Evolutionary conservation across 2,329 filamentous ascomycete genomes (phyloP), one percentile per base, ranked within the genome.

Genomic region (Paecilomyces formosus): DNA sequence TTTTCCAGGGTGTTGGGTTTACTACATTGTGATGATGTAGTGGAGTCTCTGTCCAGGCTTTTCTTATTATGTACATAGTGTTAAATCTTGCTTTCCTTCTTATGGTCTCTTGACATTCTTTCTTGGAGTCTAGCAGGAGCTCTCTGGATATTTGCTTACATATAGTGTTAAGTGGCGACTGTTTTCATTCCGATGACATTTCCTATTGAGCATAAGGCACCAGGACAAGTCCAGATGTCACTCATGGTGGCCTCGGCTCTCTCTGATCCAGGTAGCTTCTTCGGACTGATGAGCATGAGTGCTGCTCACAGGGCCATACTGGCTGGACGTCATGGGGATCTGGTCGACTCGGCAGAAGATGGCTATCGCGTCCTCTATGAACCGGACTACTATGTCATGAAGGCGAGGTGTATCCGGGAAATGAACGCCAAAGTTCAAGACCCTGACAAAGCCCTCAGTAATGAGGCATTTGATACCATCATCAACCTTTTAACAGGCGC

Each of bases 121-220:
- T 45, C 18, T 18, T 7, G 15, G 18, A 3, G 8, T 45, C n/a
- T 21, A 21, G 15, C 35, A 45, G 4, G n/a, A 45, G 7, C n/a
- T 18, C n/a, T 45, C 39, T 45, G 39, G 31, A 31, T 53, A 55
- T 60, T 67, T 57, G 56, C 64, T 68, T 57, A 69, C 62, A 53
- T 54, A 56, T 49, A 18, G n/a, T 9, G 39, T 57, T 49, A 13
- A 58, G n/a, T 56, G 65, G 72, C 69, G 61, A 69, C 69, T 30
- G 65, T 73, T 11, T 72, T 75, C 57, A 65, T 76, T 31, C 74
- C 74, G 5, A 70, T 73, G 65, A 76, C 74, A 1, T 76, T 75
- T 56, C 69, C 73, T 7, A 68, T 68, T 39, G 72, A 72, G 50
- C 39, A 69, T 65, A 60, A 63, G 62, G 22, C 55, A 64, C 31